These are phyloP conservation scores for Cinchona pubescens DNA, from an alignment of 257 asterid species.

Conservation along the genomic window DNA sequence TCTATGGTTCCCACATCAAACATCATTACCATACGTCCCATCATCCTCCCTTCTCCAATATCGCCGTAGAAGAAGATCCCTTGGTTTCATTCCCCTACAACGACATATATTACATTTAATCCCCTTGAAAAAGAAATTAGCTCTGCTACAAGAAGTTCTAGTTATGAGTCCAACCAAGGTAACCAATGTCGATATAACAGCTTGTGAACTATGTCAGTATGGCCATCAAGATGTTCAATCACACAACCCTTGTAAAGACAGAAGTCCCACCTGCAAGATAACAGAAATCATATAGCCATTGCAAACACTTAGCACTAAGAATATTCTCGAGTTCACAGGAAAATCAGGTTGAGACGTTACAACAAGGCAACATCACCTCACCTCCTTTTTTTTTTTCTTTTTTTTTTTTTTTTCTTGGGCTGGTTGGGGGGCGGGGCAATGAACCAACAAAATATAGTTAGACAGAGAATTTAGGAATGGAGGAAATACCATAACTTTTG, in stretches of 20 bases:
- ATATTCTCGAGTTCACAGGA: too few relatives aligned
- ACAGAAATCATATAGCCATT: neutral
- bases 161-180: conserved; percentile 67
- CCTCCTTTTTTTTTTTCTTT: too few relatives aligned
- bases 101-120: conserved; percentile 21
- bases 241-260: conserved; percentile 81
- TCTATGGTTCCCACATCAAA: conserved; percentile 17
- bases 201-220: conserved; percentile 89
- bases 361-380: too few relatives aligned
- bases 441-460: neutral
- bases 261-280: conserved; percentile 86
- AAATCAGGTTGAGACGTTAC: too few relatives aligned
- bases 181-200: conserved; percentile 77
- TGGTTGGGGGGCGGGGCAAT: too few relatives aligned
- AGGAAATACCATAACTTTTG: neutral
- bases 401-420: too few relatives aligned
- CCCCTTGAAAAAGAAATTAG: neutral
- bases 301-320: neutral
- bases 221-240: conserved; percentile 96
- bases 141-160: conserved; percentile 13
- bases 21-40: conserved; percentile 78
- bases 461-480: neutral
- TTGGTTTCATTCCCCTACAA: conserved; percentile 84
- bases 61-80: conserved; percentile 87
- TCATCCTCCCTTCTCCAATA: conserved; percentile 99